phyloP scores from a whole-genome alignment of 306 rosid species.

The Trifolium dubium region DNA sequence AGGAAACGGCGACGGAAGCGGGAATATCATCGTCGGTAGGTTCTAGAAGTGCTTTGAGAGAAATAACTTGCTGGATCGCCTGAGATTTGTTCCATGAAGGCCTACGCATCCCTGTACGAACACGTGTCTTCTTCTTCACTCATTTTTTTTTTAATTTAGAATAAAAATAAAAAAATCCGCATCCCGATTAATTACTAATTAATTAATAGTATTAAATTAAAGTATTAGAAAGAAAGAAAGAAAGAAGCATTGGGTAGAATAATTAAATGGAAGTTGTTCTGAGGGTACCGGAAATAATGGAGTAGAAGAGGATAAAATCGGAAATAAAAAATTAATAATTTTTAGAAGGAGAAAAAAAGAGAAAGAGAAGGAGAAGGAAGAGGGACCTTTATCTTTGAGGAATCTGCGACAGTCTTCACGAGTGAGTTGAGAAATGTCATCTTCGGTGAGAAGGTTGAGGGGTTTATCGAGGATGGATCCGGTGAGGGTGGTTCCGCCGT shows the following conservation, averaged over 20 bases:
- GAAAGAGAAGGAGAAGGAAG: not conserved
- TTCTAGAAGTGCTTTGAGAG: constrained; percentile 93
- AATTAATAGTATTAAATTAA: constrained; percentile 6
- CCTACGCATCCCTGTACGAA: constrained; percentile 97
- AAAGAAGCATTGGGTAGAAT: not conserved
- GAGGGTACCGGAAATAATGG: constrained; percentile 67
- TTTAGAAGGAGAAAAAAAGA: not conserved
- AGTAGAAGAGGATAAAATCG: constrained; percentile 43
- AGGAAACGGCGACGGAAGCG: constrained; percentile 39
- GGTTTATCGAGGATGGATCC: constrained; percentile 93
- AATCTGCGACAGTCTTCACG: constrained; percentile 98
- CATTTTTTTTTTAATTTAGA: not conserved
- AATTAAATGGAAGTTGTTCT: constrained; percentile 35
- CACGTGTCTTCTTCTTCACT: constrained; percentile 61
- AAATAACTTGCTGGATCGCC: constrained; percentile 98
- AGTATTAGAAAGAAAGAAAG: too few relatives aligned
- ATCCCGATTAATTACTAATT: constrained; percentile 4
- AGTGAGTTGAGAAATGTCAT: constrained; percentile 99
- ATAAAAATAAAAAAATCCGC: constrained; percentile 6
- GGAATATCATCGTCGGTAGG: constrained; percentile 72
- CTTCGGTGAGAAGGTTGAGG: constrained; percentile 87
- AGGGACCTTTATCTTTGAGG: constrained; percentile 89
- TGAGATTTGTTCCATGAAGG: constrained; percentile 99
- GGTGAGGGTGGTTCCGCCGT: constrained; percentile 63
- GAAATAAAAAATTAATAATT: not conserved